A percentile compares a stretch with the other conserved stretches of the same genome.
These are phyloP conservation scores for Spathaspora boniae DNA, from an alignment of 805 yeast species.

Conservation along the genomic window DNA sequence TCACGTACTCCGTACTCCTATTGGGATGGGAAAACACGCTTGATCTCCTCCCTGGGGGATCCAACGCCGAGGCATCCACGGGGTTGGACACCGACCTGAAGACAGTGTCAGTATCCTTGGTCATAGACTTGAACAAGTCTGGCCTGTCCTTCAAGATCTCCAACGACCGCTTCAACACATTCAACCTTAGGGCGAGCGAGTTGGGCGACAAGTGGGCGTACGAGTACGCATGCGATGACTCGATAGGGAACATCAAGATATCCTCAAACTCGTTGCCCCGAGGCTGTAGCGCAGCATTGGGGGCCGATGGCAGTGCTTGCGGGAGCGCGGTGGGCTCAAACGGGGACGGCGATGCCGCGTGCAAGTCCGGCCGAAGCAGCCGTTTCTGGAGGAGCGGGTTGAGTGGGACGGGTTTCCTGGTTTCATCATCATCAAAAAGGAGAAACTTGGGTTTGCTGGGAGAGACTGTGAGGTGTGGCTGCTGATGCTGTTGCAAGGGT, in stretches of 20 bases:
- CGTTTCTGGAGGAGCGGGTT: not conserved
- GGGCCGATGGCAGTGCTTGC: conserved; percentile 1
- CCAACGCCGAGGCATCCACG: not conserved
- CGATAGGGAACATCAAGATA: conserved; percentile 64
- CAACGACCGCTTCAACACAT: conserved; percentile 70
- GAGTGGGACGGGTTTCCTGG: not conserved
- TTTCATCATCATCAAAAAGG: conserved; percentile 6
- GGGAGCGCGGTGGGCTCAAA: conserved; percentile 7
- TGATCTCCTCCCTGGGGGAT: not conserved
- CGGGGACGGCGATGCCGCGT: conserved; percentile 2
- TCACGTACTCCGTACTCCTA: conserved; percentile 5
- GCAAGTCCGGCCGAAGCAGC: not conserved
- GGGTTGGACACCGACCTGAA: conserved; percentile 8
- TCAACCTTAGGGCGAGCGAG: conserved; percentile 70
- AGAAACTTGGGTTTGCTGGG: conserved; percentile 4
- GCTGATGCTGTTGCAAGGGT: not conserved
- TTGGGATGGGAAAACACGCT: conserved; percentile 3
- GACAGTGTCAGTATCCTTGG: conserved; percentile 3
- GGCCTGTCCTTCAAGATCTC: conserved; percentile 72
- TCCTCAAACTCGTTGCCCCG: conserved; percentile 21
- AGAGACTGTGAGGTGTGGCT: conserved; percentile 1
- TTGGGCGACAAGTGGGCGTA: conserved; percentile 81
- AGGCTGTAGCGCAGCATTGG: not conserved
- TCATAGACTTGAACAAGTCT: conserved; percentile 29
- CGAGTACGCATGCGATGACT: conserved; percentile 80